These are phyloP conservation scores for Mallotus repandus DNA, from an alignment of 441 rosid genomes.

Conservation along the genomic window DNA sequence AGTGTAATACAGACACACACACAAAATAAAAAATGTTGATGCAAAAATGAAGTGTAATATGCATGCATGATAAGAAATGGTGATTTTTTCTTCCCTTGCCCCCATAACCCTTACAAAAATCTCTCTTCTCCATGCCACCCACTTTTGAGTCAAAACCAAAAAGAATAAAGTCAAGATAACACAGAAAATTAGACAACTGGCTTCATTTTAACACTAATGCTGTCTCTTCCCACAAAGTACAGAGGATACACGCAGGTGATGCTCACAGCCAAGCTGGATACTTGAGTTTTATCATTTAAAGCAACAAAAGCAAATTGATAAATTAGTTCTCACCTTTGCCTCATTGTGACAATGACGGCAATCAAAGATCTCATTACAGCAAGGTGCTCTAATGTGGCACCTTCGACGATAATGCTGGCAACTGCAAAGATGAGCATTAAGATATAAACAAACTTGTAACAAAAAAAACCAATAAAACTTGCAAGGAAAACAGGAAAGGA, in stretches of 20 bases:
- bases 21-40: no score
- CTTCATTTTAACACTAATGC: no score
- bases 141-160: neutral
- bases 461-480: slow-evolving; percentile 7
- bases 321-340: slow-evolving; percentile 42
- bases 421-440: slow-evolving; percentile 35
- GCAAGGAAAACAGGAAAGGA: slow-evolving; percentile 2
- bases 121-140: neutral
- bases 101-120: neutral
- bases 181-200: neutral
- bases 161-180: neutral
- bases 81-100: neutral
- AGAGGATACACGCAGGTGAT: neutral
- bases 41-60: no score
- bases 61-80: no score
- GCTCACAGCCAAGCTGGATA: neutral
- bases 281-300: neutral
- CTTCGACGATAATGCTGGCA: slow-evolving; percentile 74
- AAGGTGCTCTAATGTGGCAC: slow-evolving; percentile 83
- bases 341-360: slow-evolving; percentile 95
- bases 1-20: no score
- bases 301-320: neutral
- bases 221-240: no score
- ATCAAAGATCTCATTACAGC: slow-evolving; percentile 77
- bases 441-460: slow-evolving; percentile 2